A percentile compares a stretch with the other conserved stretches of the same genome.
phyloP scores from a whole-genome alignment of 495 filamentous ascomycete species.

The Penicillium atrosanguineum region DNA sequence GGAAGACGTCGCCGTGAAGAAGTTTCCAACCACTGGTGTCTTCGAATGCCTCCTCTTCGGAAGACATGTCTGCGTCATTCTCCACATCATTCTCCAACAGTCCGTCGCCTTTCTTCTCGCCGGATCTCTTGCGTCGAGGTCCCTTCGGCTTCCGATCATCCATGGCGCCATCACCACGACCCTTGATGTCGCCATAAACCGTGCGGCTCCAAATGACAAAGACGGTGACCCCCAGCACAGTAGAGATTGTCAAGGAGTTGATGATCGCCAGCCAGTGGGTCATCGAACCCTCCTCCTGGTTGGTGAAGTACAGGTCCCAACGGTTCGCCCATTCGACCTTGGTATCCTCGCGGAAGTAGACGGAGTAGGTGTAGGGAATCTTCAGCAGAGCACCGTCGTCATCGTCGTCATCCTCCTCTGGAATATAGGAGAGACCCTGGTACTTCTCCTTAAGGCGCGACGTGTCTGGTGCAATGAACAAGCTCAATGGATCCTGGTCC shows the following conservation, averaged over 20 bases:
- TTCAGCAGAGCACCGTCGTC: constrained; percentile 69
- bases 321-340: constrained; percentile 80
- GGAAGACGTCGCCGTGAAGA: constrained; percentile 93
- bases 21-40: constrained; percentile 93
- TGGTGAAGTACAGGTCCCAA: constrained; percentile 93
- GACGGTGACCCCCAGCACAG: constrained; percentile 77
- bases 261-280: constrained; percentile 93
- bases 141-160: constrained; percentile 66
- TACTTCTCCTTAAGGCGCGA: constrained; percentile 57
- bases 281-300: constrained; percentile 79
- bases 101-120: constrained; percentile 55
- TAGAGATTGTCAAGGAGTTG: constrained; percentile 85
- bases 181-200: constrained; percentile 76
- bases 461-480: constrained; percentile 63
- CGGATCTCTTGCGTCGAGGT: constrained; percentile 47
- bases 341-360: constrained; percentile 86
- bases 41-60: constrained; percentile 76
- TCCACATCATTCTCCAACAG: constrained; percentile 64
- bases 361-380: constrained; percentile 88
- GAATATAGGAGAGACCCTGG: constrained; percentile 57
- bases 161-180: constrained; percentile 58
- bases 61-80: constrained; percentile 59
- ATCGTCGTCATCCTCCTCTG: constrained; percentile 51
- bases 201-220: constrained; percentile 84
- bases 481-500: constrained; percentile 60